Conservation (phyloP, 768 basidiomycete species). For the Agaricus sinodeliciosus region DNA sequence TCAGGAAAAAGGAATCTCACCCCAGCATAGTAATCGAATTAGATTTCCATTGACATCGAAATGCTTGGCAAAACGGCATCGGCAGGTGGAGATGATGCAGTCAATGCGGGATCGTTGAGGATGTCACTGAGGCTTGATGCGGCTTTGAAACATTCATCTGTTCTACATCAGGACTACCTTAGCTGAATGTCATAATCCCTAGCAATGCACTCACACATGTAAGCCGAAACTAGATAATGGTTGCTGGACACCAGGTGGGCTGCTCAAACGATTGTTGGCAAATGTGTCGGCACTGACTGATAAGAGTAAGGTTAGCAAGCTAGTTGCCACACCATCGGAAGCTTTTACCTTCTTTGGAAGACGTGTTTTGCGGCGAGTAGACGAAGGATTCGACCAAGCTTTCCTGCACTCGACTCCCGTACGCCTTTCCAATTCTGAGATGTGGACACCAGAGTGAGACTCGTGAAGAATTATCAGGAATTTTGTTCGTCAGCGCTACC, state of each 20-base stretch:
- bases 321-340: too few species aligned
- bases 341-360: constrained; percentile 25
- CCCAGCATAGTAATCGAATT: constrained; percentile 15
- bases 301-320: not conserved
- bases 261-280: constrained; percentile 30
- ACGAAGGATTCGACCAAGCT: constrained; percentile 32
- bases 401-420: constrained; percentile 26
- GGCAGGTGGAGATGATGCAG: constrained; percentile 15
- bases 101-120: constrained; percentile 28
- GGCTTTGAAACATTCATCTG: constrained; percentile 17
- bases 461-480: constrained; percentile 32
- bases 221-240: constrained; percentile 19
- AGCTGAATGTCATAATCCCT: not conserved
- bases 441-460: constrained; percentile 29
- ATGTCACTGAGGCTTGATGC: constrained; percentile 25
- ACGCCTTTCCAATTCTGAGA: constrained; percentile 22
- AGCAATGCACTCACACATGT: constrained; percentile 16
- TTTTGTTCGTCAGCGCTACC: constrained; percentile 26
- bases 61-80: constrained; percentile 20
- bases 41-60: constrained; percentile 17
- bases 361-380: constrained; percentile 32
- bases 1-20: not conserved
- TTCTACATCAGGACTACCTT: constrained; percentile 4
- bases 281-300: constrained; percentile 27
- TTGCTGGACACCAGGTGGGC: constrained; percentile 20